A percentile compares a stretch with the other conserved stretches of the same genome.
These are phyloP conservation scores for Yamadazyma tumulicola DNA, from an alignment of 805 yeast species.

Conservation along the genomic window DNA sequence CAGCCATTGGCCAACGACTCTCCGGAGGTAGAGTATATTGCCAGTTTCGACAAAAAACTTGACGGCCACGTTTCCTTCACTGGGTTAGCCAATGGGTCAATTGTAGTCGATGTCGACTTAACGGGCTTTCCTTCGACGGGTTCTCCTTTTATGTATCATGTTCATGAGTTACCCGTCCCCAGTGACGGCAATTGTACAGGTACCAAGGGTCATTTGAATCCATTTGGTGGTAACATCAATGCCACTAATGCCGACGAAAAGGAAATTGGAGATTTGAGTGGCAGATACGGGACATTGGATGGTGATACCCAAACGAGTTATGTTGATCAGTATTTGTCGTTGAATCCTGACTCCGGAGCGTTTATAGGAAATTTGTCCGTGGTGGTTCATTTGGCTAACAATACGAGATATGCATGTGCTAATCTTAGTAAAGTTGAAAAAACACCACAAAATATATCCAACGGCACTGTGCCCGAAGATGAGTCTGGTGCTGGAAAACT, in stretches of 20 bases:
- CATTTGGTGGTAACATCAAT: slow-evolving; percentile 29
- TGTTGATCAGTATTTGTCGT: slow-evolving; percentile 30
- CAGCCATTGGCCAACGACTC: slow-evolving; percentile 14
- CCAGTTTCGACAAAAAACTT: slow-evolving; percentile 22
- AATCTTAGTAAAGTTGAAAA: slow-evolving; percentile 25
- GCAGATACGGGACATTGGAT: slow-evolving; percentile 33
- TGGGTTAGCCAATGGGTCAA: slow-evolving; percentile 29
- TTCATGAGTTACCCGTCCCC: slow-evolving; percentile 37
- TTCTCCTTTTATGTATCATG: slow-evolving; percentile 40
- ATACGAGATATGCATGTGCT: slow-evolving; percentile 36
- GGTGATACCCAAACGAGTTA: slow-evolving; percentile 21
- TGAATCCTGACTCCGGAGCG: slow-evolving; percentile 25
- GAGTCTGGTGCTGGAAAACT: too few species aligned
- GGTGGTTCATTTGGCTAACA: slow-evolving; percentile 31
- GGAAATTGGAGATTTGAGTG: slow-evolving; percentile 39
- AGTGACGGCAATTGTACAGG: slow-evolving; percentile 36
- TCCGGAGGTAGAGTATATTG: slow-evolving; percentile 20
- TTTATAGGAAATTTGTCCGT: slow-evolving; percentile 33
- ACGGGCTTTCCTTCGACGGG: slow-evolving; percentile 30
- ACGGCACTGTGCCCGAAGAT: too few species aligned
- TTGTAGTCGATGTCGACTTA: slow-evolving; percentile 29
- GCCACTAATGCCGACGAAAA: slow-evolving; percentile 20
- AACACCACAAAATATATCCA: too few species aligned
- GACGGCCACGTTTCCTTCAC: slow-evolving; percentile 29
- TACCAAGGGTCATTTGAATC: slow-evolving; percentile 35